phyloP scores from a whole-genome alignment of 192 early-diverging fungal genomes.

The Coemansia sp. region DNA sequence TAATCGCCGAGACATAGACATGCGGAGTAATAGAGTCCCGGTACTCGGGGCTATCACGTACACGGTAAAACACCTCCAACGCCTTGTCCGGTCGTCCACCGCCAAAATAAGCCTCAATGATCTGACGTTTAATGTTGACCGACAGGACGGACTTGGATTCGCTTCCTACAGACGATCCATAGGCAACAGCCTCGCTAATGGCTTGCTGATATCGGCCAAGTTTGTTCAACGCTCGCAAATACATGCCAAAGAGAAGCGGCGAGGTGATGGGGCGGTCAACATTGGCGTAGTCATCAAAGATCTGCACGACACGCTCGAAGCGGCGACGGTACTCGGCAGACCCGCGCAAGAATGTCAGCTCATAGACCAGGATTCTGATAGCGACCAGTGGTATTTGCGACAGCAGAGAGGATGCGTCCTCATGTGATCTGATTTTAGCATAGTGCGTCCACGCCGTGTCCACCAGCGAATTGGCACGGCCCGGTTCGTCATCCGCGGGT shows the following conservation, averaged over 20 bases:
- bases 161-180: not conserved
- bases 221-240: constrained; percentile 48
- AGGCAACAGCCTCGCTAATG: constrained; percentile 17
- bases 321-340: constrained; percentile 19
- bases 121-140: constrained; percentile 28
- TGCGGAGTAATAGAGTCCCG: constrained; percentile 24
- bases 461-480: constrained; percentile 3
- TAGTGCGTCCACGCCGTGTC: constrained; percentile 44
- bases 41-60: constrained; percentile 2
- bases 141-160: not conserved
- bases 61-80: constrained; percentile 16
- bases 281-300: constrained; percentile 22
- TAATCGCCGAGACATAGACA: constrained; percentile 19
- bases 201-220: constrained; percentile 24
- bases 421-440: constrained; percentile 19
- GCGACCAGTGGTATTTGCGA: constrained; percentile 22
- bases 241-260: constrained; percentile 26
- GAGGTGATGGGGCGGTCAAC: constrained; percentile 18
- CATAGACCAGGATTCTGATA: constrained; percentile 28
- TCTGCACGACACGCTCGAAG: constrained; percentile 28
- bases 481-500: not conserved
- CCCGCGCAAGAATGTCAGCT: constrained; percentile 29
- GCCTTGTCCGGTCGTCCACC: constrained; percentile 31
- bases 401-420: constrained; percentile 16
- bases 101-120: constrained; percentile 40